phyloP scores from a whole-genome alignment of 139 green algal genomes.

The Tetraselmis striata region DNA sequence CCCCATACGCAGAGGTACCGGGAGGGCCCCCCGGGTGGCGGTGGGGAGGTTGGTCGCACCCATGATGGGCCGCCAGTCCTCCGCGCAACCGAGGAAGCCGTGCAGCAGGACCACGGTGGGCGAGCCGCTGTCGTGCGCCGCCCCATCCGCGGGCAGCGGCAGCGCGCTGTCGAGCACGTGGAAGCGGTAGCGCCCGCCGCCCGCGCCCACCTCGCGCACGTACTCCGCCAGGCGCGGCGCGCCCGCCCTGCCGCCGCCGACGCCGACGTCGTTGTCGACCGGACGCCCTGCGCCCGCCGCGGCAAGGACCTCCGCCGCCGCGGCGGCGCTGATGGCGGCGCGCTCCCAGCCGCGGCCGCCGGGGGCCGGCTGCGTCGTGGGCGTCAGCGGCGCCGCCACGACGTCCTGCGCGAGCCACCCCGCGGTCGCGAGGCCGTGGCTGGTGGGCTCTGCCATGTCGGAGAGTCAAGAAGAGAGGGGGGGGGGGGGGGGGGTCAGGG shows the following conservation, averaged over 20 bases:
- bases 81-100: constrained; percentile 67
- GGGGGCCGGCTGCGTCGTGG: not conserved
- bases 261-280: too few species aligned
- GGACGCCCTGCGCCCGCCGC: too few species aligned
- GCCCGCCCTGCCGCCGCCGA: too few species aligned
- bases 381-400: constrained; percentile 1
- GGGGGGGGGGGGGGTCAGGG: too few species aligned
- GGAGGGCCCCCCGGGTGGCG: too few species aligned
- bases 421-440: constrained; percentile 64
- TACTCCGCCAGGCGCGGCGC: too few species aligned
- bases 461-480: too few species aligned
- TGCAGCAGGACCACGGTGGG: constrained; percentile 68
- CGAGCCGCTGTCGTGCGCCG: not conserved
- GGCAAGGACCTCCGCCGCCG: not conserved
- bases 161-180: constrained; percentile 4
- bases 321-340: not conserved
- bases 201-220: not conserved
- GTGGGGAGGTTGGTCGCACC: not conserved
- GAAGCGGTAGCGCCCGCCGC: constrained; percentile 11
- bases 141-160: not conserved
- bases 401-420: constrained; percentile 52
- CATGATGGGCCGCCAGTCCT: constrained; percentile 69
- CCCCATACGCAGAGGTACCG: not conserved
- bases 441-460: constrained; percentile 10
- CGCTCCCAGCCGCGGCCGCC: not conserved